Percentiles rank a stretch among this genome's conserved stretches.
Evolutionary conservation across 192 early-diverging fungal species (phyloP).

Genomic region (Rhizoclosmatium globosum): DNA sequence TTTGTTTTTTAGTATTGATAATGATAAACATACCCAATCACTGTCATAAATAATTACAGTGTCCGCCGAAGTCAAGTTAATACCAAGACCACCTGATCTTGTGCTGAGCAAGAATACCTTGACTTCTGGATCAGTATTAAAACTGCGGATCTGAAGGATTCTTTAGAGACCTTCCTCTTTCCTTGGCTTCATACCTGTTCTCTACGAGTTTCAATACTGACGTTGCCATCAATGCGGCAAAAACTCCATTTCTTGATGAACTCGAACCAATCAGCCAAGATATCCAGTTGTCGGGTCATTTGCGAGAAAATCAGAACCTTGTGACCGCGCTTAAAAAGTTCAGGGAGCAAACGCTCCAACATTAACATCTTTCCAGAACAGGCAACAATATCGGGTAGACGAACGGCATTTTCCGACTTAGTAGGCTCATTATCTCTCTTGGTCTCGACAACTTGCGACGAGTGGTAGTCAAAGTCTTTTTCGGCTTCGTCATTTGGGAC

Average conservation of each 20-base stretch:
- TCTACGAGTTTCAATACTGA: constrained; percentile 47
- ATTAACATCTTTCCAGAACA: constrained; percentile 89
- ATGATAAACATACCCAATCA: constrained; percentile 71
- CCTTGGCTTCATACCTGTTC: constrained; percentile 41
- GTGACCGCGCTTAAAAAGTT: constrained; percentile 81
- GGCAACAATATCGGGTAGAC: constrained; percentile 61
- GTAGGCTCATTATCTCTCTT: not conserved
- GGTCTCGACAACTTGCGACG: constrained; percentile 19
- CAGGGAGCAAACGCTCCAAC: constrained; percentile 82
- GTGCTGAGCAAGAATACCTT: constrained; percentile 90
- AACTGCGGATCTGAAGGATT: constrained; percentile 51
- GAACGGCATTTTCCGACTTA: constrained; percentile 16
- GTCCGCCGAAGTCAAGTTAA: constrained; percentile 95
- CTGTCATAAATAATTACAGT: constrained; percentile 93
- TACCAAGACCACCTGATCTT: constrained; percentile 94
- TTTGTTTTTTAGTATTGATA: constrained; percentile 6
- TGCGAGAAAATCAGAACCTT: constrained; percentile 96
- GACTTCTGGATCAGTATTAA: constrained; percentile 51
- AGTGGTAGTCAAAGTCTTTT: constrained; percentile 24
- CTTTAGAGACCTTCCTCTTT: too few species aligned
- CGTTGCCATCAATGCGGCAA: constrained; percentile 60
- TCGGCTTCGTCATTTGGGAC: constrained; percentile 72
- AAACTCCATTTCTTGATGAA: constrained; percentile 43
- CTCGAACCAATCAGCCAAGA: constrained; percentile 69
- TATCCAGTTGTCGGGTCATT: constrained; percentile 88